phyloP scores from a whole-genome alignment of 352 stramenopile genomes.

The Pythium insidiosum region DNA sequence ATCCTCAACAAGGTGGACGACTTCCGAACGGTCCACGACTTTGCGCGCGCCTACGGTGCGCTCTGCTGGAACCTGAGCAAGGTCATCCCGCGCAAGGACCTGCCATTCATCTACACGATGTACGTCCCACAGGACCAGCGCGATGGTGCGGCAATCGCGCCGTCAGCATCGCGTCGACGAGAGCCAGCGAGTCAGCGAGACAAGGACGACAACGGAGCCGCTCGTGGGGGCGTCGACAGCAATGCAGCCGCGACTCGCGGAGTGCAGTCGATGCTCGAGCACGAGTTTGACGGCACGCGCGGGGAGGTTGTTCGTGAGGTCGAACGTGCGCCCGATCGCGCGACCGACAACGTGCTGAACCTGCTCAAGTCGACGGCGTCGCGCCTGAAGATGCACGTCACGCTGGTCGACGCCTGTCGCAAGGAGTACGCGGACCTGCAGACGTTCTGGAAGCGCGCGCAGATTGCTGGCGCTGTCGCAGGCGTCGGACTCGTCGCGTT shows the following conservation, averaged over 20 bases:
- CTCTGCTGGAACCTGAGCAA: constrained; percentile 88
- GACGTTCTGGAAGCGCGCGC: constrained; percentile 66
- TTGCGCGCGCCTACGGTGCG: constrained; percentile 75
- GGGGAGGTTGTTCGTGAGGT: constrained; percentile 82
- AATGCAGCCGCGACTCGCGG: neutral
- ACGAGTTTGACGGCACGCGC: constrained; percentile 81
- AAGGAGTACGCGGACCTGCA: constrained; percentile 69
- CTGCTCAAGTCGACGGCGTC: constrained; percentile 72
- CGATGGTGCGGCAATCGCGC: constrained; percentile 5
- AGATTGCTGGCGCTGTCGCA: constrained; percentile 48
- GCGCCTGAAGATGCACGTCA: constrained; percentile 82
- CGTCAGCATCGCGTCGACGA: constrained; percentile 3
- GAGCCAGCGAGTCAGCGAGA: neutral
- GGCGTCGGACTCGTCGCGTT: constrained; percentile 58
- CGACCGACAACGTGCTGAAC: constrained; percentile 80
- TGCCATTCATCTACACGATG: constrained; percentile 88
- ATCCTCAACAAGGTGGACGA: constrained; percentile 89
- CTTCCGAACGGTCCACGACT: constrained; percentile 83
- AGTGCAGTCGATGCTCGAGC: constrained; percentile 73
- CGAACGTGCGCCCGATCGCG: constrained; percentile 66
- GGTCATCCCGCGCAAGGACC: constrained; percentile 78
- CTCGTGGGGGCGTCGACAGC: neutral
- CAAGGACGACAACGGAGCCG: neutral
- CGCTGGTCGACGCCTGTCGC: constrained; percentile 63
- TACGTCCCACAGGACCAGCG: constrained; percentile 70